Base-by-base conservation (phyloP, 352 stramenopile genomes). In the Achlya hypogyna region DNA sequence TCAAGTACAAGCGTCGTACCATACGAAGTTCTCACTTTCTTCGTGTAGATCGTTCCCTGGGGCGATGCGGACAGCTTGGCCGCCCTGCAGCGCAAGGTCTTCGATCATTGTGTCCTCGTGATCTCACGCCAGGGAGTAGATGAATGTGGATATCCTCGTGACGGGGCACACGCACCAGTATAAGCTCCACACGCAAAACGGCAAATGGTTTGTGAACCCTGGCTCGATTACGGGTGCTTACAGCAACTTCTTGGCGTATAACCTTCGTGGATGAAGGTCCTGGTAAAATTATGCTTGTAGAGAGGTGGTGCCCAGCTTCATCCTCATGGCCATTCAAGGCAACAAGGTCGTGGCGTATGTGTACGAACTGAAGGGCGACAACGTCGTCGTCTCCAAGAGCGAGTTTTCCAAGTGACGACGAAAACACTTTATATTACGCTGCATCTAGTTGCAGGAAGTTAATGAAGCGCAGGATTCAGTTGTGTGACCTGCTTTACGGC, bases 141-240 rank as follows among this genome's bases (percentile, higher is more conserved):
- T 99, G 77, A 97, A 98, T 68, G 95, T 98, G 0, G 97, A 99
- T 76, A 98, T 99, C 47, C 74, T 99, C 2, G 75, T 99, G 49
- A 96, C 91, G 28, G 96, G 96, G 4, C 89, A 98, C 70, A 98
- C 93, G 23, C 94, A 98, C 71, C 75, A 95, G 78, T 98, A 82
- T 20, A 79, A 97, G 62, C 91, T 99, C 52, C 79, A 88, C 23
- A 88, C 96, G 35, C 84, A 97, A 60, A 89, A 98, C 54, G 96
- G 94, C 67, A 96, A 95, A 52, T 98, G 91, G 85, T 98, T 98
- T 66, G 90, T 99, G 53, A 99, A 99, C 74, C 97, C 97, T 34
- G 91, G 94, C 28, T 98, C 90, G 20, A 98, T 99, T 71, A 99
- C 96, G 0, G 97, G 96, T 43, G 95, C 96, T 1, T 98, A 97